Conservation (phyloP, 2,329 filamentous ascomycete species). For the Fusarium guadeloupense region DNA sequence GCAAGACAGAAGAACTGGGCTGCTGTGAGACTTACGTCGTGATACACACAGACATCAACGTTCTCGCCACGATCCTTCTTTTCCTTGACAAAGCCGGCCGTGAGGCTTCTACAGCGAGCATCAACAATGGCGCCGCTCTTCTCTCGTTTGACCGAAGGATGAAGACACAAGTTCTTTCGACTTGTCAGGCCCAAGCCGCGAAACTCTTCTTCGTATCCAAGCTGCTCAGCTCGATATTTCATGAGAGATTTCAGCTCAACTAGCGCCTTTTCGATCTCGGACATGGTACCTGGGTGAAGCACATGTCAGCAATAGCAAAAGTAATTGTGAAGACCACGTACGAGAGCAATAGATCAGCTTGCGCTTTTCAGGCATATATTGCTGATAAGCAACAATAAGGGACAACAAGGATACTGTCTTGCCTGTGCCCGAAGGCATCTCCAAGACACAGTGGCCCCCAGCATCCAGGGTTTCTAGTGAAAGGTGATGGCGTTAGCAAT, state of each 20-base stretch:
- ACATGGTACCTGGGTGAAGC: conserved; percentile 78
- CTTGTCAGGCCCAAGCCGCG: conserved; percentile 91
- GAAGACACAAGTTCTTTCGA: conserved; percentile 95
- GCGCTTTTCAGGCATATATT: conserved; percentile 88
- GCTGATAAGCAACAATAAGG: conserved; percentile 95
- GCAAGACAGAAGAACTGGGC: background rate
- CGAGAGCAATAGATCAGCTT: conserved; percentile 99
- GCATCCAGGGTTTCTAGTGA: conserved; percentile 80
- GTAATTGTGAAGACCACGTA: conserved; percentile 43
- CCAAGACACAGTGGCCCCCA: conserved; percentile 92
- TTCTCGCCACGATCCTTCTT: conserved; percentile 96
- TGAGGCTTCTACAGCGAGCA: conserved; percentile 93
- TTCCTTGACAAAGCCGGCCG: conserved; percentile 96
- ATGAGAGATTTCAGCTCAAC: conserved; percentile 91
- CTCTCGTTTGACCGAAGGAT: conserved; percentile 94
- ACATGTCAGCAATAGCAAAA: conserved; percentile 7
- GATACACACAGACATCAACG: conserved; percentile 93
- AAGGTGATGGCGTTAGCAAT: conserved; percentile 5
- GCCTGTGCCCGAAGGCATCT: conserved; percentile 98
- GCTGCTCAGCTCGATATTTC: conserved; percentile 89
- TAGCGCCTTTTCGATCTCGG: conserved; percentile 97
- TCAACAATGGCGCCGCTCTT: conserved; percentile 96
- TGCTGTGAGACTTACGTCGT: conserved; percentile 71
- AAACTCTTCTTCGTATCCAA: conserved; percentile 94
- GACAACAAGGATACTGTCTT: conserved; percentile 97